phyloP scores from a whole-genome alignment of 2,329 filamentous ascomycete species.

The Teratosphaeria epicoccoides region DNA sequence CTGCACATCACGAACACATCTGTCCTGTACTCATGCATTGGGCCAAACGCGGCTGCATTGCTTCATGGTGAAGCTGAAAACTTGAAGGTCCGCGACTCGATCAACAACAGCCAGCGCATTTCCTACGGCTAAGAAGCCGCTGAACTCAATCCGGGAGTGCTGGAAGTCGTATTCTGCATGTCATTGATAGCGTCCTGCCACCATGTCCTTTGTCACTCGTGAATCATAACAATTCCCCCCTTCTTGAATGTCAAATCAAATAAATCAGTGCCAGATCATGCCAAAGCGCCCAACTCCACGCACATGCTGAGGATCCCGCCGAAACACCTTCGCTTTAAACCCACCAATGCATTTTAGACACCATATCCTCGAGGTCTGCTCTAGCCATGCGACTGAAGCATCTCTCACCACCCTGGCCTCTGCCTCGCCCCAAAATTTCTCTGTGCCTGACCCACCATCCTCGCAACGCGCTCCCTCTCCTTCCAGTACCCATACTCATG shows the following conservation, averaged over 20 bases:
- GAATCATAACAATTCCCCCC: background rate
- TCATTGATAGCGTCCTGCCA: background rate
- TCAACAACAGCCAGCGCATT: background rate
- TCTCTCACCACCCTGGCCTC: background rate
- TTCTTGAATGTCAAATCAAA: background rate
- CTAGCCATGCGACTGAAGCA: too few relatives aligned
- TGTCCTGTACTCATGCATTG: background rate
- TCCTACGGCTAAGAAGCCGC: background rate
- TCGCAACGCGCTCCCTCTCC: conserved; percentile 21
- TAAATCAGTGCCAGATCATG: background rate
- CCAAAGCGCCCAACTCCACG: background rate
- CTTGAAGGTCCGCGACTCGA: background rate
- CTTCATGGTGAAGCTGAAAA: background rate
- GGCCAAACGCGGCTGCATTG: background rate
- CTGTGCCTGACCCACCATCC: conserved; percentile 9
- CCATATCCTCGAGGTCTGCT: too few relatives aligned
- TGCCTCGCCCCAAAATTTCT: background rate
- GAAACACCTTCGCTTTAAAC: background rate
- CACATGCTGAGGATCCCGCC: background rate
- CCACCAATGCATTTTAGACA: background rate
- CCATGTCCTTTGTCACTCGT: background rate
- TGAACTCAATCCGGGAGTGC: too few relatives aligned
- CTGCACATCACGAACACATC: background rate
- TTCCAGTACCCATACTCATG: conserved; percentile 30
- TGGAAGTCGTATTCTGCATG: too few relatives aligned